Evolutionary conservation across 129 eudicot genomes (phyloP).

Genomic region (Artemisia argyi): DNA sequence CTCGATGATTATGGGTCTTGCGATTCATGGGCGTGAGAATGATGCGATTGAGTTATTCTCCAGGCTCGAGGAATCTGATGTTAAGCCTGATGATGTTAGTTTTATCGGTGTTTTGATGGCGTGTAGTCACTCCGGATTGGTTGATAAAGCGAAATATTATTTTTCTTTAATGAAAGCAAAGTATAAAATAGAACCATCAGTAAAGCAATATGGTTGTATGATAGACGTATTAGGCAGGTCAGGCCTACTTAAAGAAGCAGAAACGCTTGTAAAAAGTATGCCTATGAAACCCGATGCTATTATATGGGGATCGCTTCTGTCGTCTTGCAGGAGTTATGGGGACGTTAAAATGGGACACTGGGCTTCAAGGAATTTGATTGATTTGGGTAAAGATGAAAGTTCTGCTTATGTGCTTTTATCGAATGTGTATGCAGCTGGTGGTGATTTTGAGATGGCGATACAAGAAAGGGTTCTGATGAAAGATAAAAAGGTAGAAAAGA

Average conservation of each 20-base stretch:
- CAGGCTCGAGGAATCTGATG: conserved; percentile 32
- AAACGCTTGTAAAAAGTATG: conserved; percentile 50
- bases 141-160: conserved; percentile 43
- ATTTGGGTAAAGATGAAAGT: conserved; percentile 42
- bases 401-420: conserved; percentile 59
- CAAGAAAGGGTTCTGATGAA: conserved; percentile 56
- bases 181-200: conserved; percentile 49
- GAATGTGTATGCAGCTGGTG: conserved; percentile 63
- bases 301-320: conserved; percentile 68
- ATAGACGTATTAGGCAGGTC: conserved; percentile 64
- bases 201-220: conserved; percentile 74
- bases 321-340: conserved; percentile 49
- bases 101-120: conserved; percentile 61
- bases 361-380: conserved; percentile 47
- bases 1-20: conserved; percentile 70
- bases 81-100: conserved; percentile 52
- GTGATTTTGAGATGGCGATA: conserved; percentile 49
- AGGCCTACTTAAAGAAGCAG: conserved; percentile 54
- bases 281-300: conserved; percentile 62
- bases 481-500: conserved; percentile 44
- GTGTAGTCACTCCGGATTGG: conserved; percentile 53
- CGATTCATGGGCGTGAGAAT: conserved; percentile 48
- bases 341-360: conserved; percentile 47
- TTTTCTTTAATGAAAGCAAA: conserved; percentile 45
- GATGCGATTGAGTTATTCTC: conserved; percentile 49